These are phyloP conservation scores for Cunninghamia lanceolata DNA, from an alignment of 75 land plant genomes.

Conservation along the genomic window DNA sequence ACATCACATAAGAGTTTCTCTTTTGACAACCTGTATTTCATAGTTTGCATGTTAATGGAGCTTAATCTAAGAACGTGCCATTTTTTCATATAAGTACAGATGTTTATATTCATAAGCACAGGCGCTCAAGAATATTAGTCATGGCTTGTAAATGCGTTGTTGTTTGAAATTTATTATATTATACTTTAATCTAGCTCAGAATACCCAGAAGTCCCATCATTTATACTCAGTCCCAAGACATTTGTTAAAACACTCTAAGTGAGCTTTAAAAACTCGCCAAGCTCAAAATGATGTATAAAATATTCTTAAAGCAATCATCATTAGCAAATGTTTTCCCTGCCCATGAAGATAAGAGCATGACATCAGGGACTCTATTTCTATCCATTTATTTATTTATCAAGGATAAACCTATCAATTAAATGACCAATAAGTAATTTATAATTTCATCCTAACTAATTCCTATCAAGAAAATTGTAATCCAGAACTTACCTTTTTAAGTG, in stretches of 20 bases:
- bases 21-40: not conserved
- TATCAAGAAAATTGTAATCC: not conserved
- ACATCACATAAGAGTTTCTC: not conserved
- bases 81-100: not conserved
- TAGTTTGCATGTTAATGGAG: not conserved
- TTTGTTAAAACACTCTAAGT: not conserved
- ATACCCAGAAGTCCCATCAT: not conserved
- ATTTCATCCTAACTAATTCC: not conserved
- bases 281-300: not conserved
- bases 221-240: not conserved
- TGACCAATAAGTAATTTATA: not conserved
- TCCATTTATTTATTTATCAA: not conserved
- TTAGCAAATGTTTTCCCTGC: not conserved
- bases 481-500: slow-evolving; percentile 30
- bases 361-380: not conserved
- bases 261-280: not conserved
- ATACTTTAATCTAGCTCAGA: not conserved
- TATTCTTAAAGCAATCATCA: not conserved
- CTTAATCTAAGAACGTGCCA: not conserved
- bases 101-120: not conserved
- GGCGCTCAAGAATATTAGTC: not conserved
- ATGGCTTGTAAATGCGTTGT: not conserved
- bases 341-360: not conserved
- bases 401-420: not conserved
- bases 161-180: not conserved